These are phyloP conservation scores for Heterococcus sp. DNA, from an alignment of 108 stramenopile species.

Conservation along the genomic window DNA sequence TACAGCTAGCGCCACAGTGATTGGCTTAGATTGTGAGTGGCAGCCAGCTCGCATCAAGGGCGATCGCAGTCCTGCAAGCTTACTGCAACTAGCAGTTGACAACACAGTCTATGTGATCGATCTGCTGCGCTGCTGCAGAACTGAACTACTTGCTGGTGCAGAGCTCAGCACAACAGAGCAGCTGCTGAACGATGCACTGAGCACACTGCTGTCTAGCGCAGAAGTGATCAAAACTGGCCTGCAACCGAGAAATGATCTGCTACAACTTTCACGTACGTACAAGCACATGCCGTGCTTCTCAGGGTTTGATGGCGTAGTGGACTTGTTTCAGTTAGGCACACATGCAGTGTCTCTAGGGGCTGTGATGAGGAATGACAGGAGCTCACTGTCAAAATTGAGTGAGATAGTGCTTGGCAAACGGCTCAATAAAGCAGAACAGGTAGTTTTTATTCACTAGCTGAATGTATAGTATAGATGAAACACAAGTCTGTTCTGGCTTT, in stretches of 20 bases:
- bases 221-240: slow-evolving; percentile 33
- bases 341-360: slow-evolving; percentile 20
- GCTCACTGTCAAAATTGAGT: slow-evolving; percentile 21
- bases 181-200: slow-evolving; percentile 20
- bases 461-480: too few species aligned
- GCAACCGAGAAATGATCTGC: slow-evolving; percentile 4
- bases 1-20: background rate
- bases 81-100: slow-evolving; percentile 29
- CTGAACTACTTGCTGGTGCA: background rate
- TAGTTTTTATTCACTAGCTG: too few species aligned
- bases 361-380: slow-evolving; percentile 5
- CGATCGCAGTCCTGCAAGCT: background rate
- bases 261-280: slow-evolving; percentile 17
- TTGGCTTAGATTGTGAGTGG: slow-evolving; percentile 39
- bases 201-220: slow-evolving; percentile 10
- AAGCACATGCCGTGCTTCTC: slow-evolving; percentile 30
- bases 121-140: slow-evolving; percentile 21
- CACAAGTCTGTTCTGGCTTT: too few species aligned
- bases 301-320: slow-evolving; percentile 7
- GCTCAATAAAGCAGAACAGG: slow-evolving; percentile 30
- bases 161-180: slow-evolving; percentile 21
- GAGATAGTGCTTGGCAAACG: slow-evolving; percentile 23
- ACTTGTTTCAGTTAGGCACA: slow-evolving; percentile 10
- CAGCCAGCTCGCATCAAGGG: slow-evolving; percentile 8
- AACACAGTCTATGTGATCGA: slow-evolving; percentile 15